phyloP scores from a whole-genome alignment of 805 yeast genomes.

The Candida koratica region DNA sequence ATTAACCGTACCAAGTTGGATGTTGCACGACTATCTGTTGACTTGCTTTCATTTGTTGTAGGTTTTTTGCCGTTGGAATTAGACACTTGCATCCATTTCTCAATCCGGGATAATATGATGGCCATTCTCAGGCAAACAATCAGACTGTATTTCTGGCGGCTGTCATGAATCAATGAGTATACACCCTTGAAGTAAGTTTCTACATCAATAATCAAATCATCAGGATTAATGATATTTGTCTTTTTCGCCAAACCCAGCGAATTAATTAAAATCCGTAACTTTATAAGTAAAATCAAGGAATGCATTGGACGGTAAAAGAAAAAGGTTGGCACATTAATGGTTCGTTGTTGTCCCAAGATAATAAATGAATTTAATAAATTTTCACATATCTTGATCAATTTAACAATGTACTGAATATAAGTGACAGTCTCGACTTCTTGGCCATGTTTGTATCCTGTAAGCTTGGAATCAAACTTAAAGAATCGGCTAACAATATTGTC shows the following conservation, averaged over 20 bases:
- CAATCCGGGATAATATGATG: slow-evolving; percentile 21
- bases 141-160: slow-evolving; percentile 19
- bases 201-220: slow-evolving; percentile 19
- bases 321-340: slow-evolving; percentile 45
- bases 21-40: slow-evolving; percentile 6
- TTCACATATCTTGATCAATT: slow-evolving; percentile 44
- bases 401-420: slow-evolving; percentile 35
- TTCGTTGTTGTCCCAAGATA: slow-evolving; percentile 31
- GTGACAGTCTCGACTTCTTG: slow-evolving; percentile 23
- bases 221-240: slow-evolving; percentile 12
- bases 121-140: slow-evolving; percentile 24
- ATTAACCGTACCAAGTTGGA: slow-evolving; percentile 25
- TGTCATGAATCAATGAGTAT: slow-evolving; percentile 17
- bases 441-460: background rate
- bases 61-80: slow-evolving; percentile 11
- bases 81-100: slow-evolving; percentile 26
- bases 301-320: slow-evolving; percentile 53
- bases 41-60: slow-evolving; percentile 4
- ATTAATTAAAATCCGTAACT: slow-evolving; percentile 44
- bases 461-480: slow-evolving; percentile 15
- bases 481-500: slow-evolving; percentile 47
- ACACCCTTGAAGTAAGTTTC: slow-evolving; percentile 21
- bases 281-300: slow-evolving; percentile 45
- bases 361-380: slow-evolving; percentile 45
- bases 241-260: slow-evolving; percentile 29